A percentile compares a stretch with the other conserved stretches of the same genome.
Evolutionary conservation across 352 stramenopile genomes (phyloP).

Genomic region (Phytophthora idaei): DNA sequence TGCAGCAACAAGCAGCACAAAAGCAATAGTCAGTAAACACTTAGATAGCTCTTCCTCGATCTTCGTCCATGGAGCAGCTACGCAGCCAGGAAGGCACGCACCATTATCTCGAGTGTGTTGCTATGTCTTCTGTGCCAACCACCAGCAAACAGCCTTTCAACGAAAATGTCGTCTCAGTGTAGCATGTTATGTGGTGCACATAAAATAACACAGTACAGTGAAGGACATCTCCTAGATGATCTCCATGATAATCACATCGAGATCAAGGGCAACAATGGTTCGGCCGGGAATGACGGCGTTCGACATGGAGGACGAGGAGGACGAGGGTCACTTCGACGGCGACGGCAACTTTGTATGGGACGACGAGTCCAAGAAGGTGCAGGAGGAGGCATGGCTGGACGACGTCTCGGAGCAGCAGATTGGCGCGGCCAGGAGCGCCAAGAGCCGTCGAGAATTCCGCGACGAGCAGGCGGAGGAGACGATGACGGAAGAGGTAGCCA

Average conservation of each 20-base stretch:
- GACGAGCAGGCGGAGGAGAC: slow-evolving; percentile 61
- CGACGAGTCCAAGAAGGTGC: slow-evolving; percentile 71
- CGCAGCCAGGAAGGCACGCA: slow-evolving; percentile 1
- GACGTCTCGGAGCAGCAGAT: slow-evolving; percentile 77
- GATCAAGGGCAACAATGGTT: slow-evolving; percentile 19
- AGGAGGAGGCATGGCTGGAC: slow-evolving; percentile 87
- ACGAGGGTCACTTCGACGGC: slow-evolving; percentile 86
- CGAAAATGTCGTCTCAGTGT: slow-evolving; percentile 1
- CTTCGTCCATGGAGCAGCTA: not conserved
- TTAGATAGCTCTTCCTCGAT: not conserved
- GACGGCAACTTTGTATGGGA: slow-evolving; percentile 85
- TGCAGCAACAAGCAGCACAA: slow-evolving; percentile 29
- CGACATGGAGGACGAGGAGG: slow-evolving; percentile 86
- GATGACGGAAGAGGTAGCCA: slow-evolving; percentile 65
- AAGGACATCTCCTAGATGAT: too few relatives aligned
- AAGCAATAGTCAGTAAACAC: slow-evolving; percentile 9
- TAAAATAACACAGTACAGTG: not conserved
- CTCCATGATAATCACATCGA: too few relatives aligned
- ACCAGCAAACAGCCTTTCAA: slow-evolving; percentile 15
- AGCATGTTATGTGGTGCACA: slow-evolving; percentile 5
- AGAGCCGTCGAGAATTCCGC: slow-evolving; percentile 63
- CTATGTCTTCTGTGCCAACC: slow-evolving; percentile 19
- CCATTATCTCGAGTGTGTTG: slow-evolving; percentile 24
- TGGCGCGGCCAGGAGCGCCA: slow-evolving; percentile 59
- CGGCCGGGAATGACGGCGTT: slow-evolving; percentile 72